A percentile compares a stretch with the other conserved stretches of the same genome.
Conservation (phyloP, 306 rosid genomes). For the Cicer yamashitae region DNA sequence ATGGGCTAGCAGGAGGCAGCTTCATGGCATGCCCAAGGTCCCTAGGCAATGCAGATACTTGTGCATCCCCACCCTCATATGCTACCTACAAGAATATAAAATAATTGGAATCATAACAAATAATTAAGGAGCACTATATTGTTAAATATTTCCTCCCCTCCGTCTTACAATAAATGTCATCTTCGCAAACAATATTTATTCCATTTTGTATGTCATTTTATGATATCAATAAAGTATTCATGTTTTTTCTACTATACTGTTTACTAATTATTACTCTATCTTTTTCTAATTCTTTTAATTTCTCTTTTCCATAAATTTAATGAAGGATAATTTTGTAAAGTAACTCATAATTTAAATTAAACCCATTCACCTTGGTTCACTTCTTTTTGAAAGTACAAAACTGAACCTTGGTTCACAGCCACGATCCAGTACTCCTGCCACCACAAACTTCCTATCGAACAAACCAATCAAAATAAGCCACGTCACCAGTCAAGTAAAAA, state of each 20-base stretch:
- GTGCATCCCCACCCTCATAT: constrained; percentile 47
- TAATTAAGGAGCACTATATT: background rate
- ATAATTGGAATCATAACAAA: constrained; percentile 12
- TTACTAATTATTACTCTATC: no score
- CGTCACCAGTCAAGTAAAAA: background rate
- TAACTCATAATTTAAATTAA: background rate
- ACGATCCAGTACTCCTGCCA: background rate
- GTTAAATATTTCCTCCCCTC: no score
- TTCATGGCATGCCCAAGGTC: constrained; percentile 72
- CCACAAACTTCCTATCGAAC: background rate
- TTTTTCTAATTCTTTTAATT: no score
- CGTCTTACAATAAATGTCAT: no score
- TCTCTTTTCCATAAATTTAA: no score
- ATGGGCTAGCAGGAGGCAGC: constrained; percentile 98
- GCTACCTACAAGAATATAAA: constrained; percentile 47
- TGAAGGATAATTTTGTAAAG: no score
- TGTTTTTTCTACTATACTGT: no score
- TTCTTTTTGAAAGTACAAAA: background rate
- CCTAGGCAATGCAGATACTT: constrained; percentile 45
- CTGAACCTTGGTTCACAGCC: background rate
- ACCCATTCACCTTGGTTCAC: background rate
- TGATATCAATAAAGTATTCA: no score
- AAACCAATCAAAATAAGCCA: background rate
- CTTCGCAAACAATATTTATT: no score
- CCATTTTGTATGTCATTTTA: no score